Evolutionary conservation across 2,329 filamentous ascomycete genomes (phyloP).

Genomic region (Coniochaeta sp.): DNA sequence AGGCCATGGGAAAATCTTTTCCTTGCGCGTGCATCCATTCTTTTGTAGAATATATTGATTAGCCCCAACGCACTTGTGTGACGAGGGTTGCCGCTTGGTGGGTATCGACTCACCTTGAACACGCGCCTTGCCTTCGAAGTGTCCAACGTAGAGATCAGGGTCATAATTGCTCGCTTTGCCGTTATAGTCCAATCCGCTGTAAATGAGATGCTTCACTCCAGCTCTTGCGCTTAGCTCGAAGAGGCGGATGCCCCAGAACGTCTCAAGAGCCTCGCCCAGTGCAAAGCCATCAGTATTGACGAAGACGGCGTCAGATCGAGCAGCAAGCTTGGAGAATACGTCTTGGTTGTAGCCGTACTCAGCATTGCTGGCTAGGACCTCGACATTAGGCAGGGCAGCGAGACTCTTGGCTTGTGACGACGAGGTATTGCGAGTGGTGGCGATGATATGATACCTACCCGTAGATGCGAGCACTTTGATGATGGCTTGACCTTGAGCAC

Average conservation of each 20-base stretch:
- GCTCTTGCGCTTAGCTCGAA: conserved; percentile 34
- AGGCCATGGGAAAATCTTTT: conserved; percentile 5
- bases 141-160: conserved; percentile 34
- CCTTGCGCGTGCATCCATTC: conserved; percentile 5
- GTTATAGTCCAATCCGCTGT: conserved; percentile 40
- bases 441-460: conserved; percentile 2
- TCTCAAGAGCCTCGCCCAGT: conserved; percentile 42
- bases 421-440: conserved; percentile 2
- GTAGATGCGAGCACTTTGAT: not conserved
- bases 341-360: not conserved
- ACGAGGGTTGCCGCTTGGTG: too few species aligned
- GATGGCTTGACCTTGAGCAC: not conserved
- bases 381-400: not conserved
- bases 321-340: not conserved
- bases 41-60: not conserved
- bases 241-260: conserved; percentile 36
- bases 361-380: not conserved
- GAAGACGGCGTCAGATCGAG: conserved; percentile 26
- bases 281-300: conserved; percentile 49
- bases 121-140: conserved; percentile 32
- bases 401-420: conserved; percentile 1
- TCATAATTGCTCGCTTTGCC: conserved; percentile 40
- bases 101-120: too few species aligned
- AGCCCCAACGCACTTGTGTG: too few species aligned
- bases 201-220: conserved; percentile 33